Base-by-base conservation (phyloP, 2,329 filamentous ascomycete genomes). In the Colletotrichum theobromicola region DNA sequence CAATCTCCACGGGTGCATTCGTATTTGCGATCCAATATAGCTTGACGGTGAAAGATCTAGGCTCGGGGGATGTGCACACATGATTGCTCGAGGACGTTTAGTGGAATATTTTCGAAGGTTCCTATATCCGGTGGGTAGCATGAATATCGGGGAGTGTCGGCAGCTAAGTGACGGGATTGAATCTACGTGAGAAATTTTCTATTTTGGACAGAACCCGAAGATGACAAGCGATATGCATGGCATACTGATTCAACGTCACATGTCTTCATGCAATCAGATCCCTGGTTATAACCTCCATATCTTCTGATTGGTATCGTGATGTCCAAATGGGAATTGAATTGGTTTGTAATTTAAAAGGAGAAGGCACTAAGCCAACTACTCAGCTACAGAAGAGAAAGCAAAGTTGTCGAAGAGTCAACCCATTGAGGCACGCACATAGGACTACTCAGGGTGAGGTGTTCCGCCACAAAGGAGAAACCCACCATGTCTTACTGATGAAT, bases 141-240 rank as follows among this genome's bases (percentile, higher is more conserved):
- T 46, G 42, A 46, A 13, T n/a, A 46, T 46, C 42, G 10, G 42
- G 42, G n/a, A 13, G 10, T 46, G 10, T 46, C 42, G 10, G 42
- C n/a, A 0, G n/a, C 0, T 10, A 46, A 46, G n/a, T n/a, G n/a
- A 46, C 21, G 3, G 5, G 18, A n/a, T 46, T 12, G 42, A 4
- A 0, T 10, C 3, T 13, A 6, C 5, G 42, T 21, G n/a, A 13
- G n/a, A 13, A 46, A 21, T 46, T 46, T 46, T n/a, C 42, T 46
- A 1, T 46, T 13, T 46, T 46, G 42, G 42, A 46, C 42, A 46
- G 42, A 46, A 46, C n/a, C 42, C 42, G n/a, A 46, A 46, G n/a
- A 0, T n/a, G 0, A 4, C n/a, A 7, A 1, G n/a, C n/a, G 2
- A 21, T 21, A 46, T 12, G 42, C 42, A 21, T 10, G 1, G n/a